Evolutionary conservation across 1,139 yeast genomes (phyloP).

Genomic region (Lodderomyces theae): DNA sequence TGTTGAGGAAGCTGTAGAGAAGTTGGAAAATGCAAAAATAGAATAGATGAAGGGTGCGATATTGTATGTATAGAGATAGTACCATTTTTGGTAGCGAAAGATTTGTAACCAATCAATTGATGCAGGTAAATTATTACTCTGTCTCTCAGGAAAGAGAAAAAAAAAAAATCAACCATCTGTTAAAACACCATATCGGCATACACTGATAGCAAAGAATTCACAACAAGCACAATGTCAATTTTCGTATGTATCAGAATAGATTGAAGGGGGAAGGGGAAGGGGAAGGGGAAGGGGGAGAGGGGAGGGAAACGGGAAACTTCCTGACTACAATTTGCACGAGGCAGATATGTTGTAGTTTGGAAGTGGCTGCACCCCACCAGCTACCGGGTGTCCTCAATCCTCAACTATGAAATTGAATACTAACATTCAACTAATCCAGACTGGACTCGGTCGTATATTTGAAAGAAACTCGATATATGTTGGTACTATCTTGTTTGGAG

Average conservation of each 20-base stretch:
- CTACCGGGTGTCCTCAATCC: no score
- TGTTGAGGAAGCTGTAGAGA: constrained; percentile 13
- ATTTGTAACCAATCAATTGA: constrained; percentile 15
- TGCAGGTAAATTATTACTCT: constrained; percentile 11
- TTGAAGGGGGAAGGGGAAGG: no score
- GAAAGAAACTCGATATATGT: constrained; percentile 93
- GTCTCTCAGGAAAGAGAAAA: constrained; percentile 2
- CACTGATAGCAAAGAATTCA: background rate
- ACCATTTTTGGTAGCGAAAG: constrained; percentile 2
- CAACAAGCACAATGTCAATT: constrained; percentile 2
- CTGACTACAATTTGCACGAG: no score
- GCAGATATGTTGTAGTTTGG: no score
- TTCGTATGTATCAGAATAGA: background rate
- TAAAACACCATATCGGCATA: background rate
- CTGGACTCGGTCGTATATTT: constrained; percentile 51
- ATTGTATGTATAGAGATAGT: background rate
- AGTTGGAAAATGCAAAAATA: constrained; percentile 7
- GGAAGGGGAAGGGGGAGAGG: background rate
- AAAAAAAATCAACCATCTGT: background rate
- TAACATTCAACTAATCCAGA: constrained; percentile 17
- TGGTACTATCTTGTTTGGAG: constrained; percentile 78
- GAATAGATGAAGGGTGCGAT: constrained; percentile 6
- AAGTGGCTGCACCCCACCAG: no score
- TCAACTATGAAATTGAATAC: constrained; percentile 9
- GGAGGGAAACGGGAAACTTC: background rate